Evolutionary conservation across 2,329 filamentous ascomycete genomes (phyloP).

Genomic region (Fonsecaea monophora): DNA sequence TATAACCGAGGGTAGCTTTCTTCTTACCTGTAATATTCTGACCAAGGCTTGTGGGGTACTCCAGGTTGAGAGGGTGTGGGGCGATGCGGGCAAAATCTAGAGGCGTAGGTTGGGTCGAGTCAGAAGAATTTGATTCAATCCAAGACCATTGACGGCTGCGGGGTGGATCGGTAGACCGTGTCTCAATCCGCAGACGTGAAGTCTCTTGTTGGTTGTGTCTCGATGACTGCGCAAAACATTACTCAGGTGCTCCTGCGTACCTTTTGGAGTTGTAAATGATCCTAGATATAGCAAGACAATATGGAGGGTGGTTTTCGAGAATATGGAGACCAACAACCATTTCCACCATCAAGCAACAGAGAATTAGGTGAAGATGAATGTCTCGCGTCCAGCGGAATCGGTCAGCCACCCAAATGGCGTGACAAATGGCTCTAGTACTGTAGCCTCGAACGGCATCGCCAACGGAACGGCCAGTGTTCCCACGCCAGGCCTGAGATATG

Average conservation of each 20-base stretch:
- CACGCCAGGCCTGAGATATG: constrained; percentile 4
- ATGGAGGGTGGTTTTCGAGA: neutral
- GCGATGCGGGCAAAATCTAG: neutral
- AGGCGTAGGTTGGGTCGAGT: neutral
- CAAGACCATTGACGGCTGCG: neutral
- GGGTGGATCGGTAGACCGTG: neutral
- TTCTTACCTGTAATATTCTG: too few species aligned
- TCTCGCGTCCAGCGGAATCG: neutral
- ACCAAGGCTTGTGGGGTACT: neutral
- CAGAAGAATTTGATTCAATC: neutral
- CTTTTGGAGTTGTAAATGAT: neutral
- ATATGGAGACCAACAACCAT: neutral
- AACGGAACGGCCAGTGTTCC: neutral
- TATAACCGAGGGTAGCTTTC: constrained; percentile 3
- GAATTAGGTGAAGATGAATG: constrained; percentile 3
- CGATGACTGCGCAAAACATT: constrained; percentile 1
- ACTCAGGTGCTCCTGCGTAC: neutral
- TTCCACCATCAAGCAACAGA: neutral
- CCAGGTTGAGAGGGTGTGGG: neutral
- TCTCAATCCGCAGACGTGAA: neutral
- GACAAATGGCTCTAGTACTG: neutral
- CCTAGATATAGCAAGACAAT: neutral
- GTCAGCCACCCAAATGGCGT: constrained; percentile 5
- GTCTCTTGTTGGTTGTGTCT: neutral
- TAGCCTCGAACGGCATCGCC: neutral